These are phyloP conservation scores for Afroboletus lepidellus DNA, from an alignment of 1,284 basidiomycete genomes.

Conservation along the genomic window DNA sequence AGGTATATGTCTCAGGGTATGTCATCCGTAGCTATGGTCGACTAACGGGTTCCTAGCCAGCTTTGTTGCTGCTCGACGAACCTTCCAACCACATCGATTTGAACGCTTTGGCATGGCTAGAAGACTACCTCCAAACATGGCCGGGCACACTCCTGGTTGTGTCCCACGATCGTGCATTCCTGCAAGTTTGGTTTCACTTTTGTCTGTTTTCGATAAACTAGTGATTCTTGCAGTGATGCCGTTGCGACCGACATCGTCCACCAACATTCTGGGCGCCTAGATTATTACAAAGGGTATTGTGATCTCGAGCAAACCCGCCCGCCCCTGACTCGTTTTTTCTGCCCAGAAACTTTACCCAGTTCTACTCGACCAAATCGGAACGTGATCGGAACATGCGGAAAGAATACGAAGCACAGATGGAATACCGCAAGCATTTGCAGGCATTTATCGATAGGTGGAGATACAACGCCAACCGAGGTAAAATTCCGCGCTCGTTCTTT, in stretches of 20 bases:
- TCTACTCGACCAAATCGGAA: conserved; percentile 98
- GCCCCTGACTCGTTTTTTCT: neutral
- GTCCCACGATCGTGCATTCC: conserved; percentile 98
- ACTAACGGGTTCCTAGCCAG: conserved; percentile 44
- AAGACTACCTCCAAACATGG: conserved; percentile 99
- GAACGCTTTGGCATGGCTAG: conserved; percentile 83
- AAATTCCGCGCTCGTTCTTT: conserved; percentile 6
- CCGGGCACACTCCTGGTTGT: conserved; percentile 92
- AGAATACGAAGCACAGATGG: conserved; percentile 95
- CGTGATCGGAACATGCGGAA: conserved; percentile 88
- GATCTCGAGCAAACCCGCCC: neutral
- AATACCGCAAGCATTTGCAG: conserved; percentile 92
- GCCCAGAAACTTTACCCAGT: conserved; percentile 93
- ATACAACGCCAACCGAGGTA: conserved; percentile 88
- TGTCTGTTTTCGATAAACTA: neutral
- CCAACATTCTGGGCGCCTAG: conserved; percentile 91
- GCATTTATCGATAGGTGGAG: conserved; percentile 98
- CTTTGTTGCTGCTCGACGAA: conserved; percentile 87
- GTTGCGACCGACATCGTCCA: conserved; percentile 97
- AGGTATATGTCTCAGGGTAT: conserved; percentile 47
- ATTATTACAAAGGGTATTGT: conserved; percentile 87
- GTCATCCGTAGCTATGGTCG: neutral
- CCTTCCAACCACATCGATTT: conserved; percentile 97
- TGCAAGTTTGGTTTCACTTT: conserved; percentile 46
- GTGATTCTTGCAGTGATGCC: conserved; percentile 60